Evolutionary conservation across 257 asterid genomes (phyloP), one percentile per base, ranked within the genome.

Genomic region (Solanum habrochaites): DNA sequence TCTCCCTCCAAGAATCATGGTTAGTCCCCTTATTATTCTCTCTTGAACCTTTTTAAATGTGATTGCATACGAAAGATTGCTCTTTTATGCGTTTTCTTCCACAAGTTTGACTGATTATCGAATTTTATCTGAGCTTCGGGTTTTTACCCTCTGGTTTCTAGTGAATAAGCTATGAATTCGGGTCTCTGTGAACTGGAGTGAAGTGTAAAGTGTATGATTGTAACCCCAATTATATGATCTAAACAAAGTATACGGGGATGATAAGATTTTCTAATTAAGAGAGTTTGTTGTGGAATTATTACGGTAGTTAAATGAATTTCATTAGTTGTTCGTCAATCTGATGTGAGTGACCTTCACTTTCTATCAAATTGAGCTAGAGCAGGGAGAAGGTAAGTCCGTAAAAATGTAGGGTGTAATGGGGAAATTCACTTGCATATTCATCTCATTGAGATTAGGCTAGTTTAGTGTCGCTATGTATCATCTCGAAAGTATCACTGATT

Each of bases 1-100:
- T 86, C 94, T 85, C 62, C 87, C 80, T 89, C 94, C 88, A 85
- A 85, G 40, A 91, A 88, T 64, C 93, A 91, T 84, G 98, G 99
- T 96, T 85, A 89, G 94, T 92, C 10, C 12, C 75, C 9, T 66
- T 2, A 66, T 66, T 66, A 20, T 74, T 80, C 21, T 12, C 75
- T 21, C 73, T 39, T 52, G 62, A 4, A 16, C 10, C 62, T 52
- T 52, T 52, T 18, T 52, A 52, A 16, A 52, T 52, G 62, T 18
- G 62, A 52, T 52, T 52, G 2, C 62, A 18, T 52, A 52, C 10
- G 62, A 52, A 52, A 52, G 62, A 23, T 52, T 16, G 62, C 62
- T 52, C 60, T 52, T 52, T 52, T 52, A 52, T 52, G 60, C 62
- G 62, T 52, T 52, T 52, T 52, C 62, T 52, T 52, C 23, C 18